These are phyloP conservation scores for Aschersonia sp. DNA, from an alignment of 2,329 filamentous ascomycete genomes.

Conservation along the genomic window DNA sequence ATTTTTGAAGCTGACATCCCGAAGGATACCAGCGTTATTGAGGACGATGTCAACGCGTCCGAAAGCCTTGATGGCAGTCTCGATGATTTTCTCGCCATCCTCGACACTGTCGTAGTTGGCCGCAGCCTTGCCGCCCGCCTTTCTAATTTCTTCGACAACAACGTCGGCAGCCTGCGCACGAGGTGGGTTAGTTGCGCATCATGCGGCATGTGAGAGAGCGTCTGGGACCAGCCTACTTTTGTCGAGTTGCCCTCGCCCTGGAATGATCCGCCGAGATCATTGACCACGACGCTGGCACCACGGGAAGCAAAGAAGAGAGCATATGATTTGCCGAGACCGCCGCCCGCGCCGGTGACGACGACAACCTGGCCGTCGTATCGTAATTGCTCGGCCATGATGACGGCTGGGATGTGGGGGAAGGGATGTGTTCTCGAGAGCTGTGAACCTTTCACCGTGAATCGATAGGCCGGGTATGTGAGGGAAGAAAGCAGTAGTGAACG, in stretches of 20 bases:
- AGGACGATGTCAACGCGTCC: conserved; percentile 88
- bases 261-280: conserved; percentile 86
- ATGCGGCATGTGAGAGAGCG: not conserved
- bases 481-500: too few species aligned
- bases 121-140: conserved; percentile 84
- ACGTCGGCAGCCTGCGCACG: conserved; percentile 58
- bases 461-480: too few species aligned
- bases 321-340: conserved; percentile 66
- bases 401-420: too few species aligned
- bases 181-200: not conserved
- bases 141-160: conserved; percentile 70
- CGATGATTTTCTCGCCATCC: conserved; percentile 86
- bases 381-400: conserved; percentile 49
- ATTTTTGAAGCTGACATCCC: conserved; percentile 96
- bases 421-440: too few species aligned
- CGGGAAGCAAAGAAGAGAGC: conserved; percentile 84
- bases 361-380: conserved; percentile 76
- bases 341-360: conserved; percentile 69
- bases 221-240: conserved; percentile 45
- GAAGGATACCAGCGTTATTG: conserved; percentile 94
- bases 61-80: conserved; percentile 66
- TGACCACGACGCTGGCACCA: conserved; percentile 90
- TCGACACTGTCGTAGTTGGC: conserved; percentile 96
- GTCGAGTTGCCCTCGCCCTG: conserved; percentile 80
- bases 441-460: too few species aligned